Evolutionary conservation across 768 basidiomycete species (phyloP), one percentile per base, ranked within the genome.

Genomic region (Boletus reticuloceps): DNA sequence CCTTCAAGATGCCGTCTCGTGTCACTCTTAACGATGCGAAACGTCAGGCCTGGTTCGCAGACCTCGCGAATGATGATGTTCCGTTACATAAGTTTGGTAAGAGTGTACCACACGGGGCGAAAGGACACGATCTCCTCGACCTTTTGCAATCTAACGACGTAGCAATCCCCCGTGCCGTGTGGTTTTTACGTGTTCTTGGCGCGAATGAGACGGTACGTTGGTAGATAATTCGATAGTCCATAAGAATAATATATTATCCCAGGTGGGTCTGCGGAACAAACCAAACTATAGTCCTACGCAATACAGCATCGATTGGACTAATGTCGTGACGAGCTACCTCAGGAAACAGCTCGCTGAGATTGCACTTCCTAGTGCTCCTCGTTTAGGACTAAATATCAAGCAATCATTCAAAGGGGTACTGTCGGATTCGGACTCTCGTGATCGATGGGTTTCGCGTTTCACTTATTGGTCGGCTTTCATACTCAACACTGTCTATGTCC

Each of bases 271-370:
- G 40, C 79, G 88, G 41, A 88, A 90, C 61, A 89, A 88, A 64
- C 87, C 89, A 5, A 69, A 80, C n/a, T 91, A 89, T 69, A 86
- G 89, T 61, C 89, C 90, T 1, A 85, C 80, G 6, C 89, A 89
- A 62, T 92, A 94, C 65, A 91, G 90, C 58, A 70, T 88, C 16
- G 91, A 94, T 54, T 92, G 91, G 89, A 86, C 92, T 3, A 88
- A 83, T 62, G 80, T 90, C 9, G 81, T 94, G 32, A 91, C 88
- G 0, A 78, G 83, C 48, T 89, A 92, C 64, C 74, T 94, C 72
- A 91, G 88, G 75, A 93, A 92, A 63, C 90, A 90, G 61, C 74
- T 94, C 11, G 76, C 76, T 6, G 89, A 91, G 27, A 92, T 94
- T 52, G 82, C 82, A 12, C 75, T 94, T 29, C 91, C 92, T 2